phyloP scores from a whole-genome alignment of 805 yeast genomes.

The Saccharomycopsis malanga region DNA sequence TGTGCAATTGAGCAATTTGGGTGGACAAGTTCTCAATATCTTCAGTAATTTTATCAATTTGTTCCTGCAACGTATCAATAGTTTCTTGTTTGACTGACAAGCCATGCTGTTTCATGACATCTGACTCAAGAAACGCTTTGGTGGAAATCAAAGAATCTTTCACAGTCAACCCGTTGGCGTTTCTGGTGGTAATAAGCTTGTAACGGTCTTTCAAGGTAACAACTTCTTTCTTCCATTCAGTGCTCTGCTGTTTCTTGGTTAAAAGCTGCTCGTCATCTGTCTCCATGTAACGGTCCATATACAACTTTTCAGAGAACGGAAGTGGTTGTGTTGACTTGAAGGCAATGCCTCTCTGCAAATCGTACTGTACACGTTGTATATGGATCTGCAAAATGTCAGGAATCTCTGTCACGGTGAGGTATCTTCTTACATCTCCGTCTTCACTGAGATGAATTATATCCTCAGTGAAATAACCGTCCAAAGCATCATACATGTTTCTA shows the following conservation, averaged over 20 bases:
- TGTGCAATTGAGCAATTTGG: slow-evolving; percentile 39
- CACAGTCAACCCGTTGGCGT: slow-evolving; percentile 43
- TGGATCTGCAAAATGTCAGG: slow-evolving; percentile 88
- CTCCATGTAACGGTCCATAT: slow-evolving; percentile 82
- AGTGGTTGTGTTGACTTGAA: slow-evolving; percentile 79
- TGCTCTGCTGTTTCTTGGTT: slow-evolving; percentile 46
- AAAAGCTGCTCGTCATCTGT: slow-evolving; percentile 52
- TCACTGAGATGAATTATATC: slow-evolving; percentile 60
- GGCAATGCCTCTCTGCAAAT: slow-evolving; percentile 61
- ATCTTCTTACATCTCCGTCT: slow-evolving; percentile 67
- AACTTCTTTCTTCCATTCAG: slow-evolving; percentile 55
- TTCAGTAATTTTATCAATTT: slow-evolving; percentile 37
- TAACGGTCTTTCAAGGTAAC: slow-evolving; percentile 34
- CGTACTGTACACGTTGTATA: slow-evolving; percentile 89
- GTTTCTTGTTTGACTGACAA: slow-evolving; percentile 38
- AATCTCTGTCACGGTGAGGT: slow-evolving; percentile 59
- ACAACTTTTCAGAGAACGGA: slow-evolving; percentile 69
- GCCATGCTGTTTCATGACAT: slow-evolving; percentile 31
- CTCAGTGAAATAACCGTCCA: slow-evolving; percentile 74
- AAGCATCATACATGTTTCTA: slow-evolving; percentile 79
- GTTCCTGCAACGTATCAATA: slow-evolving; percentile 30
- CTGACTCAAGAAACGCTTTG: slow-evolving; percentile 45
- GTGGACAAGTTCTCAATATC: slow-evolving; percentile 38
- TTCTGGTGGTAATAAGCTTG: slow-evolving; percentile 33
- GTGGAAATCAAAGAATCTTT: slow-evolving; percentile 52